Percentiles rank a stretch among this genome's conserved stretches.
phyloP scores from a whole-genome alignment of 2,329 filamentous ascomycete genomes.

The Ceratocystis papillata region DNA sequence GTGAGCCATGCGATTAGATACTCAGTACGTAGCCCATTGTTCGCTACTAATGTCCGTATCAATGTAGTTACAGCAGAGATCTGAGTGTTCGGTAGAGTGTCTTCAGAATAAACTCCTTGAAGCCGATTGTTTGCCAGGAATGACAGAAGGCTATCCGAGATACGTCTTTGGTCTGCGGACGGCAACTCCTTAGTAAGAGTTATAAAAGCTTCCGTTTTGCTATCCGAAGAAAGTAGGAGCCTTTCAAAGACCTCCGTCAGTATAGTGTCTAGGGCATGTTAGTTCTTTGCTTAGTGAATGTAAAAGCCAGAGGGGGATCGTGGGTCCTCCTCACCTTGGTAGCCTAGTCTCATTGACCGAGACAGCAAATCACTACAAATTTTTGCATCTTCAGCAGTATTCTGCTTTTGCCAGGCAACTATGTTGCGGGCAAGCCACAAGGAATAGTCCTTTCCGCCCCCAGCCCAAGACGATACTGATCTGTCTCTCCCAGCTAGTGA shows the following conservation, averaged over 20 bases:
- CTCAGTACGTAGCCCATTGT: constrained; percentile 40
- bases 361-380: constrained; percentile 41
- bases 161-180: constrained; percentile 27
- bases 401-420: constrained; percentile 34
- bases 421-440: constrained; percentile 62
- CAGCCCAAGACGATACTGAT: constrained; percentile 43
- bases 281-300: background rate
- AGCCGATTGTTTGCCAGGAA: constrained; percentile 41
- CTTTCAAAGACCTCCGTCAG: constrained; percentile 30
- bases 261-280: constrained; percentile 20
- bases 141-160: constrained; percentile 28
- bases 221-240: constrained; percentile 32
- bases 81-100: constrained; percentile 24
- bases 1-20: constrained; percentile 56
- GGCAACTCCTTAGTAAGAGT: constrained; percentile 25
- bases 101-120: constrained; percentile 30
- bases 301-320: background rate
- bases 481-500: constrained; percentile 10
- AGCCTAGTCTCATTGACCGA: constrained; percentile 59
- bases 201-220: constrained; percentile 28
- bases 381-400: constrained; percentile 32
- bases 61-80: constrained; percentile 51
- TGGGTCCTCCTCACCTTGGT: constrained; percentile 46
- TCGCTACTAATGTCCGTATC: constrained; percentile 40
- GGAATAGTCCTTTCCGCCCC: constrained; percentile 53